Conservation (phyloP, 164 flowering plant species). For the Santalum album region DNA sequence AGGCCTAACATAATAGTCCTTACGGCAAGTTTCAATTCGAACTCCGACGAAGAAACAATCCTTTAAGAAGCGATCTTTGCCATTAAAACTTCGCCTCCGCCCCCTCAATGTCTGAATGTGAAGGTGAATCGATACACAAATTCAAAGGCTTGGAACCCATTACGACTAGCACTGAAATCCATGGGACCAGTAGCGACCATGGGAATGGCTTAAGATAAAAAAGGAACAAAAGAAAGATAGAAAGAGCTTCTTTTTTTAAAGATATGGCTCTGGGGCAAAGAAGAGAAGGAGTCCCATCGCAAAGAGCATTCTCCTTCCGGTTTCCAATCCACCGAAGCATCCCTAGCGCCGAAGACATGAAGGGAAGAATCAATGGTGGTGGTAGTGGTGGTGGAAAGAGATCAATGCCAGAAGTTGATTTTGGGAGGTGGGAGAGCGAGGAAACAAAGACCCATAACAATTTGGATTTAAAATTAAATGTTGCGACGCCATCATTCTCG, state of each 20-base stretch:
- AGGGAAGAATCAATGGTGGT: conserved; percentile 25
- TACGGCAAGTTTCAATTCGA: conserved; percentile 57
- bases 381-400: conserved; percentile 15
- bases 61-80: conserved; percentile 41
- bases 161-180: conserved; percentile 8
- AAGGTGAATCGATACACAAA: conserved; percentile 52
- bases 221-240: conserved; percentile 32
- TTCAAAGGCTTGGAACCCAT: conserved; percentile 39
- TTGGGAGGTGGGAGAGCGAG: conserved; percentile 30
- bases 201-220: no score
- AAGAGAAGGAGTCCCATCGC: conserved; percentile 34
- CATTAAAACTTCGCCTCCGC: conserved; percentile 43
- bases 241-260: conserved; percentile 84
- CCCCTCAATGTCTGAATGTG: conserved; percentile 72
- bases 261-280: conserved; percentile 68
- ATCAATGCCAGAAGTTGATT: conserved; percentile 35
- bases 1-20: no score
- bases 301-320: conserved; percentile 61
- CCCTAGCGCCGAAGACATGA: conserved; percentile 13
- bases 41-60: conserved; percentile 33
- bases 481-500: conserved; percentile 47
- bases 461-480: conserved; percentile 34
- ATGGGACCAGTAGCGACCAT: conserved; percentile 5
- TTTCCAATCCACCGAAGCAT: conserved; percentile 29
- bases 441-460: conserved; percentile 34